Conservation (phyloP, 1,139 yeast species). For the Sugiyamaella pinicola region DNA sequence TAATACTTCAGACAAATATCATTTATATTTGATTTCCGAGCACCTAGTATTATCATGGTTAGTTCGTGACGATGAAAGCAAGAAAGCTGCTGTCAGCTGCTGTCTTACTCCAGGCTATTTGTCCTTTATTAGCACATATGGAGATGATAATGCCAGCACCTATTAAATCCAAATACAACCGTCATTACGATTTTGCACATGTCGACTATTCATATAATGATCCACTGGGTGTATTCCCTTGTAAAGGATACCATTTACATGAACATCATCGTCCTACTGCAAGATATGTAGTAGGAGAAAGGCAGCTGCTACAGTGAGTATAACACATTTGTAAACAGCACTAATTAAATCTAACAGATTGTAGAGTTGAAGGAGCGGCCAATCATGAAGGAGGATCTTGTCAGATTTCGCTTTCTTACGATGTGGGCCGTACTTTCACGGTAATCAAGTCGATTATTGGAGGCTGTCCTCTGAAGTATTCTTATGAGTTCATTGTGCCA, state of each 20-base stretch:
- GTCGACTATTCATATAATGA: conserved; percentile 32
- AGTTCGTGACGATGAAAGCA: conserved; percentile 2
- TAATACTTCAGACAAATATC: conserved; percentile 6
- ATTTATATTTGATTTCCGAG: not conserved
- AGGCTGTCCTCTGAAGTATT: conserved; percentile 34
- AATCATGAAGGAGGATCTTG: conserved; percentile 38
- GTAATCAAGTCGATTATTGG: conserved; percentile 38
- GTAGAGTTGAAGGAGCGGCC: conserved; percentile 32
- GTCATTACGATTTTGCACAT: conserved; percentile 21
- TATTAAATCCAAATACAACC: conserved; percentile 32
- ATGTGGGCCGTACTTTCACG: conserved; percentile 34
- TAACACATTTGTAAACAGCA: not conserved
- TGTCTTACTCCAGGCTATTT: not conserved
- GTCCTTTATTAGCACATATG: conserved; percentile 28
- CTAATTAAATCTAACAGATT: not conserved
- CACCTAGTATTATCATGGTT: not conserved
- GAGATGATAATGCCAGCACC: conserved; percentile 36
- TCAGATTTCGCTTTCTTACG: conserved; percentile 37
- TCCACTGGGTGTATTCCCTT: conserved; percentile 35
- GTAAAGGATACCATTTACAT: conserved; percentile 35
- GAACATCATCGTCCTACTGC: conserved; percentile 31
- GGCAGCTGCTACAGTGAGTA: conserved; percentile 27
- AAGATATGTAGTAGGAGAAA: conserved; percentile 31
- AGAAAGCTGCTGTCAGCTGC: conserved; percentile 1
- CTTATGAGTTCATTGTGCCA: conserved; percentile 34